Evolutionary conservation across 2,329 filamentous ascomycete species (phyloP), one percentile per base, ranked within the genome.

Genomic region (Ambrosiella beaveri): DNA sequence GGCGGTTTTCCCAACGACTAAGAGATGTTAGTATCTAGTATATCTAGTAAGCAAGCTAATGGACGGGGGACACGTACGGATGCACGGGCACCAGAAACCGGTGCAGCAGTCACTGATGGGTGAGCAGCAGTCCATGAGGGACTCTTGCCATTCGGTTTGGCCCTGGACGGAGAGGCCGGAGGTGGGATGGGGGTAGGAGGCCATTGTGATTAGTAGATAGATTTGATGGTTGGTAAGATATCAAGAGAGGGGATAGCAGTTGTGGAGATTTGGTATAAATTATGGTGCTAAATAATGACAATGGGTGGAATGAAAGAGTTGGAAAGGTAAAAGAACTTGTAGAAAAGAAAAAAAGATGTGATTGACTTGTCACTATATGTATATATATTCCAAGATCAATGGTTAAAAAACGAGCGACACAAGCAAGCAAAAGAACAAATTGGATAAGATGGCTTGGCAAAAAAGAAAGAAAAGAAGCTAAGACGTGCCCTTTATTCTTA

Each of bases 1-100:
- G 13, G 71, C 63, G 4, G 74, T 74, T 62, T 69, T 68, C 57
- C 74, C 74, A 57, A 73, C 61, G 38, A 75, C 73, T 75, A 47
- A 62, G 36, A 36, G 13, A 17, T 12, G 45, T 49, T 41, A 60
- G 54, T 17, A 17, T 5, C 12, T 41, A 12, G 11, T 41, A 41
- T 41, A 27, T 17, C 17, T 11, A 37, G 12, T 12, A 6, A 36
- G 35, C 11, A 49, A 54, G 19, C 49, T 45, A 9, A 40, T 38
- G 12, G 40, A 35, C n/a, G n/a, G 36, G n/a, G 19, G 19, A 37
- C 19, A 71, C 73, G 53, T 66, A 75, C 73, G 65, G 27, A 75
- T 62, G 61, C 73, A 75, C 9, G 74, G 74, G 57, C 72, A 63
- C 54, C 66, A 74, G 39, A 66, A 68, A 51, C 66, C 68, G 37